Base-by-base conservation (phyloP, 129 eudicot genomes). In the Smallanthus sonchifolius region DNA sequence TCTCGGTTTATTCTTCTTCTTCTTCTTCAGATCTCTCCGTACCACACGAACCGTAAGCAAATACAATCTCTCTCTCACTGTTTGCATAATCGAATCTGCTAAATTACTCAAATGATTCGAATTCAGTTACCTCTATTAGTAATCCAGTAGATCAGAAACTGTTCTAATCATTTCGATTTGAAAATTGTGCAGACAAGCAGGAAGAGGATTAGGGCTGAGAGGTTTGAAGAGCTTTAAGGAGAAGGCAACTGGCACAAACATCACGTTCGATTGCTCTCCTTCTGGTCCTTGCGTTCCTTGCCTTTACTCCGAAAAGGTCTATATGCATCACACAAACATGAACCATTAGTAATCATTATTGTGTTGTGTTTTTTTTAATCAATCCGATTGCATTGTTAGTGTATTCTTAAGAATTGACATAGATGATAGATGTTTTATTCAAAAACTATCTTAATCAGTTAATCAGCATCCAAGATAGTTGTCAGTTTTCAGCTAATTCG, bases 281-380 rank as follows among this genome's bases (percentile, higher is more conserved):
- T 93, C 97, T 15, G 98, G 98, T 34, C 91, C 97, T 73, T 92
- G 97, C 66, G 76, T 93, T 4, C 84, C 92, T 14, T 90, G 98
- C 71, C 70, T 73, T 14, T 91, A 89, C 82, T 73, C 89, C n/a
- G 98, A 90, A 76, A 93, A 93, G 97, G 98, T 92, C 5, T 63
- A n/a, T 61, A 11, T n/a, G 17, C 51, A 15, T 59, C 24, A 36
- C 37, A 40, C 24, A 19, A 42, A 20, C 71, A 17, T 65, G 43
- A 42, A 66, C 2, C 71, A 17, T 40, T 42, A 17, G 15, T 34
- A 65, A 0, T 51, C 34, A 10, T 9, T 44, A 7, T 59, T n/a
- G 9, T 40, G 28, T 1, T 73, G 30, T 30, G 14, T 43, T 65
- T 10, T 1, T 74, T 35, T 17, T n/a, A n/a, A 35, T 61, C 14